These are phyloP conservation scores for Clavispora fructus DNA, from an alignment of 805 yeast species.

Conservation along the genomic window DNA sequence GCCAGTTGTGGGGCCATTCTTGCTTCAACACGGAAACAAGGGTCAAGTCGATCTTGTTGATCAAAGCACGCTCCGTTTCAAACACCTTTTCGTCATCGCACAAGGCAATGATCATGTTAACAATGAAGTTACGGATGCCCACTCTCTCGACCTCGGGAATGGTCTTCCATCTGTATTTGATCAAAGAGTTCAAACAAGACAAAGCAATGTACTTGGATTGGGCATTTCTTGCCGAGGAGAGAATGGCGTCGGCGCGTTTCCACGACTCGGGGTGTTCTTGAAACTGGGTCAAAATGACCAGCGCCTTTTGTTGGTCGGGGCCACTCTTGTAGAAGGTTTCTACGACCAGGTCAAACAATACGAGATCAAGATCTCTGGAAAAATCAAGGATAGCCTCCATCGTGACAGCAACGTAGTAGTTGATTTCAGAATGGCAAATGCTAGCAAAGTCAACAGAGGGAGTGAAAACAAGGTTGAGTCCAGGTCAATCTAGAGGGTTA, in stretches of 20 bases:
- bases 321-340: constrained; percentile 73
- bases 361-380: constrained; percentile 74
- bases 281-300: constrained; percentile 65
- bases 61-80: constrained; percentile 68
- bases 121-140: constrained; percentile 91
- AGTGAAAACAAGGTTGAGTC: not conserved
- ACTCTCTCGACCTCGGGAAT: constrained; percentile 83
- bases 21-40: constrained; percentile 91
- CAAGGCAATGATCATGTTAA: constrained; percentile 86
- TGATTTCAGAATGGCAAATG: not conserved
- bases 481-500: not conserved
- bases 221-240: constrained; percentile 70
- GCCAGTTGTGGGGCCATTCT: constrained; percentile 99
- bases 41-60: constrained; percentile 90
- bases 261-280: constrained; percentile 95
- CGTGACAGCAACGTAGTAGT: not conserved
- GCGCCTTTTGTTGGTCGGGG: constrained; percentile 67
- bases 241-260: constrained; percentile 87
- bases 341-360: constrained; percentile 76
- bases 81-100: constrained; percentile 79
- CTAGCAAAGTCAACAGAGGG: not conserved
- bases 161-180: constrained; percentile 89
- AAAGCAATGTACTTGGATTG: constrained; percentile 92
- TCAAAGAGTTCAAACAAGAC: constrained; percentile 82
- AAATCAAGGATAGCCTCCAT: constrained; percentile 92